These are phyloP conservation scores for Entomortierella chlamydospora DNA, from an alignment of 192 early-diverging fungal genomes.

Conservation along the genomic window DNA sequence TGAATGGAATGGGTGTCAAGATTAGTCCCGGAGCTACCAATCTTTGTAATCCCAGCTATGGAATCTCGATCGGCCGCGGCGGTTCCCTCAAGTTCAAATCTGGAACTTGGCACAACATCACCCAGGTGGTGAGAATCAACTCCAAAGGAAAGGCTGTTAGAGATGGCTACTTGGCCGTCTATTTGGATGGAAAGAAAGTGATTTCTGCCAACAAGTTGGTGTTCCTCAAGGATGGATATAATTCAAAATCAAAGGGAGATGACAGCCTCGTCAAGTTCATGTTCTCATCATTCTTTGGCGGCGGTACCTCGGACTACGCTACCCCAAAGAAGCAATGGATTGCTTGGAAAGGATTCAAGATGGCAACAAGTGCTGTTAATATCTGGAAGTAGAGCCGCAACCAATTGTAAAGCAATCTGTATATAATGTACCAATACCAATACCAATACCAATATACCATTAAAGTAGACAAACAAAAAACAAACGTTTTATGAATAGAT, in stretches of 20 bases:
- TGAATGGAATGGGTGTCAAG: constrained; percentile 27
- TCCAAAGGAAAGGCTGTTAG: constrained; percentile 27
- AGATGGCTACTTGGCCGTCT: constrained; percentile 38
- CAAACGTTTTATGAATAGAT: too few species aligned
- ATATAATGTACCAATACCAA: too few species aligned
- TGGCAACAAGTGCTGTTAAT: constrained; percentile 22
- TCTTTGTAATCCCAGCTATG: constrained; percentile 57
- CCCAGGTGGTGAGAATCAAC: constrained; percentile 25
- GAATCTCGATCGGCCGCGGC: constrained; percentile 66
- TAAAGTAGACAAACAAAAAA: too few species aligned
- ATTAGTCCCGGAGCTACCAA: constrained; percentile 20
- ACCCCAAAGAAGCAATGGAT: constrained; percentile 35
- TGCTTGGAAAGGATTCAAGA: constrained; percentile 31
- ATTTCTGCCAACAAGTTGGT: constrained; percentile 17
- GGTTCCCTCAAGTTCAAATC: constrained; percentile 53
- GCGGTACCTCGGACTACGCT: constrained; percentile 3
- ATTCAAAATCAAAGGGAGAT: neutral
- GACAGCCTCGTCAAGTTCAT: constrained; percentile 24
- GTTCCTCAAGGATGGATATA: constrained; percentile 46
- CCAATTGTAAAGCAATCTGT: neutral
- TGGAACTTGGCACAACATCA: constrained; percentile 59
- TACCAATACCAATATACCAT: too few species aligned
- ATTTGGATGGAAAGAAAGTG: constrained; percentile 21
- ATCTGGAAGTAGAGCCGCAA: constrained; percentile 18
- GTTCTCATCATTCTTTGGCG: constrained; percentile 39